Base-by-base conservation (phyloP, 257 asterid genomes). In the Salvia rosmarinus region DNA sequence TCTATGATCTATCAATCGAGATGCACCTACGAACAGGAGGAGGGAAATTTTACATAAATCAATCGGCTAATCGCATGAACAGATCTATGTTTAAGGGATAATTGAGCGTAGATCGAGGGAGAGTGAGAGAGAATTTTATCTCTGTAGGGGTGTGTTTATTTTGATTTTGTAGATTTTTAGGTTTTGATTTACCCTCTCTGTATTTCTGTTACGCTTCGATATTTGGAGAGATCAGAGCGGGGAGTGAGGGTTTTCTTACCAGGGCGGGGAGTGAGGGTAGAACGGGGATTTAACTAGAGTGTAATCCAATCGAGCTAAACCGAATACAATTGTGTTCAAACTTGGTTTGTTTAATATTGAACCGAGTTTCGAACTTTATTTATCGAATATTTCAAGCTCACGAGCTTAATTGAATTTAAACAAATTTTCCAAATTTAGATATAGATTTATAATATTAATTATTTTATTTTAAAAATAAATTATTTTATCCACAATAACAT, bases 101-200 rank as follows among this genome's bases (percentile, higher is more conserved):
- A 73, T 9, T 43, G 68, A 57, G 51, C 55, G 75, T 68, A 47
- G 82, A 74, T 81, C 82, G 86, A 75, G 72, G 76, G 77, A 51
- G 79, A 42, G 79, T 5, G 75, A 16, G 77, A 16, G 75, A 39
- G 70, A 54, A 66, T 58, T 72, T 75, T 71, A 78, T 78, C 81
- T 67, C 72, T 71, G 75, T 64, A 72, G 67, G 79, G 81, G 71
- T 67, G 71, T 78, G 57, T 6, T 25, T 43, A 25, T 42, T 50
- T 61, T 46, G 49, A 17, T 65, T 70, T 30, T 74, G 52, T 61
- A 49, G 58, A 60, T 44, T 72, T 63, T 71, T 78, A 77, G 82
- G 80, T 67, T 54, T 77, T 44, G 46, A 57, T 68, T 56, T 77
- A 67, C 72, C 51, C 52, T 9, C 28, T 9, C 52, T 69, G 34